Conservation (phyloP, 169 alveolate species). For the Plasmodium falciparum region DNA sequence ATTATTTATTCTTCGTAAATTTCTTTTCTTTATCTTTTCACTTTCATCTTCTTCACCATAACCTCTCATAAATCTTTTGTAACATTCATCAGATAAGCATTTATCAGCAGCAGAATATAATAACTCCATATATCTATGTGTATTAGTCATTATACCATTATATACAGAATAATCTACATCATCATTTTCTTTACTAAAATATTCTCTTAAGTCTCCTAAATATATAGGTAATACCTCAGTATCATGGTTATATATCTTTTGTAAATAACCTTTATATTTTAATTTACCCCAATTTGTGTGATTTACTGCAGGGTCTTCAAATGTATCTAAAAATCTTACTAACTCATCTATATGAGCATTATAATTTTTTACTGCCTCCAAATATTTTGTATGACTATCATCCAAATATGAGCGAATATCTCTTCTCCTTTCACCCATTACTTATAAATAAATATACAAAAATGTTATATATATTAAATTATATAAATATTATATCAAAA, state of each 20-base stretch:
- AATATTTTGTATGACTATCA: slow-evolving; percentile 63
- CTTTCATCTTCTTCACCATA: slow-evolving; percentile 72
- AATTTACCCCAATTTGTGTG: slow-evolving; percentile 65
- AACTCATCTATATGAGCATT: slow-evolving; percentile 51
- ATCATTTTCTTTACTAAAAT: slow-evolving; percentile 57
- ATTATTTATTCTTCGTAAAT: slow-evolving; percentile 65
- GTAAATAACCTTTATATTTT: slow-evolving; percentile 60
- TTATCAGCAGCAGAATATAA: slow-evolving; percentile 84
- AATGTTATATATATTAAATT: too few species aligned
- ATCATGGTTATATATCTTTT: slow-evolving; percentile 59
- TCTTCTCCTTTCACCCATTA: slow-evolving; percentile 24
- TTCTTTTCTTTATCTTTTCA: slow-evolving; percentile 37
- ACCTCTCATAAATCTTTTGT: slow-evolving; percentile 47
- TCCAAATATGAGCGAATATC: slow-evolving; percentile 56
- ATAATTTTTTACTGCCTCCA: slow-evolving; percentile 72
- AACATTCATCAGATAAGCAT: slow-evolving; percentile 63
- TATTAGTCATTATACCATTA: slow-evolving; percentile 85
- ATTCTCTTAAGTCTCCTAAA: slow-evolving; percentile 63
- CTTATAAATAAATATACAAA: background rate
- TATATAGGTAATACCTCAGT: slow-evolving; percentile 68
- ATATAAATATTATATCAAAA: too few species aligned
- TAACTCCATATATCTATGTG: slow-evolving; percentile 83
- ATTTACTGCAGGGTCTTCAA: slow-evolving; percentile 62
- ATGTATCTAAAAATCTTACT: slow-evolving; percentile 33
- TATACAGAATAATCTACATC: slow-evolving; percentile 77